Evolutionary conservation across 495 filamentous ascomycete genomes (phyloP).

Genomic region (Cercophora newfieldiana): DNA sequence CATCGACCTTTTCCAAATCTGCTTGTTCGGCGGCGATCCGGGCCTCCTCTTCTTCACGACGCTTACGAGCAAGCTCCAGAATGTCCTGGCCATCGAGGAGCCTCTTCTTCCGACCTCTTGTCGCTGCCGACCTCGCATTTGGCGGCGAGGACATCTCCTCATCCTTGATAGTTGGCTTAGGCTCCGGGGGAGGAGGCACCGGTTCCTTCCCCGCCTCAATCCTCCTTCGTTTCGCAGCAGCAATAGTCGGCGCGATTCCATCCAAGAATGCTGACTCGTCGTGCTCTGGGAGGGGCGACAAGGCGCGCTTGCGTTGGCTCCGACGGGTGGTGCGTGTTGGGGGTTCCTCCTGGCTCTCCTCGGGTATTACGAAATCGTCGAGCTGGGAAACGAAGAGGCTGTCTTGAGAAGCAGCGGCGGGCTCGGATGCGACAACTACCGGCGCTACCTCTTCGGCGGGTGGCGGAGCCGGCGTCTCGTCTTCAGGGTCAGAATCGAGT

Average conservation of each 20-base stretch:
- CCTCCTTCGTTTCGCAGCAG: slow-evolving; percentile 69
- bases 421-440: not conserved
- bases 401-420: slow-evolving; percentile 23
- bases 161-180: slow-evolving; percentile 21
- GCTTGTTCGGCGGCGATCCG: slow-evolving; percentile 60
- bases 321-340: slow-evolving; percentile 24
- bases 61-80: slow-evolving; percentile 64
- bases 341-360: slow-evolving; percentile 22
- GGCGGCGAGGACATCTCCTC: slow-evolving; percentile 23
- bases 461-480: slow-evolving; percentile 15
- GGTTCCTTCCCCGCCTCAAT: slow-evolving; percentile 50
- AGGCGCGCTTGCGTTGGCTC: slow-evolving; percentile 48
- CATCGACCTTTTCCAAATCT: slow-evolving; percentile 49
- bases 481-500: slow-evolving; percentile 39
- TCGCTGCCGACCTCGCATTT: slow-evolving; percentile 22
- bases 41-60: slow-evolving; percentile 69
- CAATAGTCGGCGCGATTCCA: slow-evolving; percentile 66
- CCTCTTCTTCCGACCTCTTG: slow-evolving; percentile 54
- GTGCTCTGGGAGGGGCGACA: slow-evolving; percentile 36
- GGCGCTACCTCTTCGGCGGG: not conserved
- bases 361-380: slow-evolving; percentile 32
- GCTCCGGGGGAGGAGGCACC: slow-evolving; percentile 29
- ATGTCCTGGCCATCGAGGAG: slow-evolving; percentile 54
- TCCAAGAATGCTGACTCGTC: slow-evolving; percentile 57
- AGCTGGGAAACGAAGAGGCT: slow-evolving; percentile 36